Percentiles rank a stretch among this genome's conserved stretches.
These are phyloP conservation scores for Penicillium olsonii DNA, from an alignment of 2,329 filamentous ascomycete genomes.

Conservation along the genomic window DNA sequence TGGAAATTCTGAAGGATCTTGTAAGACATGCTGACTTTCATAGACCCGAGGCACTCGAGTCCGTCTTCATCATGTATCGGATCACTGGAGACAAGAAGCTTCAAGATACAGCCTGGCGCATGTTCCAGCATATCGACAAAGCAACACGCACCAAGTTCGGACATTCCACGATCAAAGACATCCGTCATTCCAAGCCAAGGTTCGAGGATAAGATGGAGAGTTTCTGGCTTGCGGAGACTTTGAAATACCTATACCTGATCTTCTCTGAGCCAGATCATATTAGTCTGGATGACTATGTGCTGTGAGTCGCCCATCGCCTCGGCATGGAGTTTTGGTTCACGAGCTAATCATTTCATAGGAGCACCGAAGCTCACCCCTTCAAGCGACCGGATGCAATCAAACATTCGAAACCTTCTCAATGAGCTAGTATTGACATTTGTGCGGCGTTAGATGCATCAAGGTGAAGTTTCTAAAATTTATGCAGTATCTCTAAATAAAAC, in stretches of 20 bases:
- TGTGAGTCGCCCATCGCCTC: constrained; percentile 30
- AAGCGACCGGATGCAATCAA: constrained; percentile 22
- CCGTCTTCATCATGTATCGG: constrained; percentile 62
- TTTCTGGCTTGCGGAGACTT: constrained; percentile 49
- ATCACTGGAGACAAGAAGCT: constrained; percentile 56
- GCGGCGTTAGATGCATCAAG: neutral
- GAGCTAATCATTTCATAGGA: constrained; percentile 25
- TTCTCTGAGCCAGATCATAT: constrained; percentile 44
- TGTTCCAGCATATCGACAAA: constrained; percentile 51
- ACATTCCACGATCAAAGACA: constrained; percentile 47
- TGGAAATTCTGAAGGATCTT: neutral
- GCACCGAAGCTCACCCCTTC: constrained; percentile 46
- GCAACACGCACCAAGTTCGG: constrained; percentile 46
- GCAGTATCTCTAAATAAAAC: neutral
- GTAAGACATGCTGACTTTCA: neutral
- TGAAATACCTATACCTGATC: constrained; percentile 50
- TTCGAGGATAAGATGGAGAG: constrained; percentile 46
- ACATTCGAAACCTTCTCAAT: neutral
- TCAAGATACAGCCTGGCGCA: constrained; percentile 51
- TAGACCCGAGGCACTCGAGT: constrained; percentile 61
- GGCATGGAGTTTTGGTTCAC: neutral
- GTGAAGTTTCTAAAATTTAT: neutral
- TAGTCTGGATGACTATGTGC: constrained; percentile 47
- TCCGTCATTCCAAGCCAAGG: constrained; percentile 32
- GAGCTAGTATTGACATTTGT: neutral